A percentile compares a stretch with the other conserved stretches of the same genome.
Evolutionary conservation across 805 yeast species (phyloP).

Genomic region (Komagataella ulmi): DNA sequence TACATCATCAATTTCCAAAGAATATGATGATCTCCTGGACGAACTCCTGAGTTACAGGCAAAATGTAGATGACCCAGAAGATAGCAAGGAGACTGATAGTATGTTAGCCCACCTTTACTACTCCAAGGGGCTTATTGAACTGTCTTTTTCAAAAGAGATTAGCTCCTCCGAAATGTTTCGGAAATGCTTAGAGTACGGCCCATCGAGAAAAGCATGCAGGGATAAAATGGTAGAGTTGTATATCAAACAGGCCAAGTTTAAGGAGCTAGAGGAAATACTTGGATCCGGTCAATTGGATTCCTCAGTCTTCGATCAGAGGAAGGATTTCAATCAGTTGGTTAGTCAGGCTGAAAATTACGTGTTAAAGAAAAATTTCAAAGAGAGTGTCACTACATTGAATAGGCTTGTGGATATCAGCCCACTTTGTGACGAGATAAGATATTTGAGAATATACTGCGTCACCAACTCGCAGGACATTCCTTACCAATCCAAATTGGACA

Average conservation of each 20-base stretch:
- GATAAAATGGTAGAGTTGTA: conserved; percentile 33
- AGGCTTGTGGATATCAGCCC: conserved; percentile 29
- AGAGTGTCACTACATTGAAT: conserved; percentile 18
- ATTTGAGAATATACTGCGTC: conserved; percentile 17
- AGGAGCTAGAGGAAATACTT: conserved; percentile 12
- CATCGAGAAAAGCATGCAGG: conserved; percentile 30
- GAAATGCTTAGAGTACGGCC: conserved; percentile 27
- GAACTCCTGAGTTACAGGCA: not conserved
- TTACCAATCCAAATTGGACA: conserved; percentile 9
- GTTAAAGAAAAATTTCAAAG: conserved; percentile 9
- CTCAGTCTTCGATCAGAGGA: conserved; percentile 5
- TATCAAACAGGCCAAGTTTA: conserved; percentile 38
- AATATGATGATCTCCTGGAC: not conserved
- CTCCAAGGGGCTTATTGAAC: conserved; percentile 48
- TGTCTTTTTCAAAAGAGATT: conserved; percentile 38
- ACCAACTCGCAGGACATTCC: conserved; percentile 6
- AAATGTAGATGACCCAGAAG: not conserved
- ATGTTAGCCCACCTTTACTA: conserved; percentile 31
- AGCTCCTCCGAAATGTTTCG: conserved; percentile 41
- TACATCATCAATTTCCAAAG: not conserved
- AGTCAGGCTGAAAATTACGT: conserved; percentile 1
- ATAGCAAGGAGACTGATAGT: not conserved
- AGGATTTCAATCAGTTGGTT: conserved; percentile 6
- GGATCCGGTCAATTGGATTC: not conserved
- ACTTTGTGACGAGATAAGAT: conserved; percentile 21